Percentiles rank a stretch among this genome's conserved stretches.
Evolutionary conservation across 257 asterid species (phyloP).

Genomic region (Solanum paucissectum): DNA sequence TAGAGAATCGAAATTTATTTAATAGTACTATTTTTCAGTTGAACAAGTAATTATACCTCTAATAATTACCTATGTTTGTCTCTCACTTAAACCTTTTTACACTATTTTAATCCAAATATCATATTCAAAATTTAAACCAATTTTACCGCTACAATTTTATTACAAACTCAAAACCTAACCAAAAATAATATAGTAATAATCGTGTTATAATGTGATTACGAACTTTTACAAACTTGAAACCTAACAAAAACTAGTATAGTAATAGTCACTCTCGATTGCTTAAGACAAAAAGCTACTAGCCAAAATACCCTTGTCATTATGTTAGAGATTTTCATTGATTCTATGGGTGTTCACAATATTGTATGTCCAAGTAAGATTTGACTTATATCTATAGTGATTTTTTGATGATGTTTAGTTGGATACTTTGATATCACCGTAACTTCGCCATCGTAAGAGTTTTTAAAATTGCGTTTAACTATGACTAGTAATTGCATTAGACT

Average conservation of each 20-base stretch:
- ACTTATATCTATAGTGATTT: neutral
- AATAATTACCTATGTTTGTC: neutral
- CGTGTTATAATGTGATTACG: neutral
- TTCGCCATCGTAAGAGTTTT: neutral
- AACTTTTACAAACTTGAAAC: neutral
- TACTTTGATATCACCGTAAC: too few relatives aligned
- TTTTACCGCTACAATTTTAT: neutral
- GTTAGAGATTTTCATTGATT: fast-evolving
- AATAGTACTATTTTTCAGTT: neutral
- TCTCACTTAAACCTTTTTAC: neutral
- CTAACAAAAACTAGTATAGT: too few relatives aligned
- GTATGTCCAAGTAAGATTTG: too few relatives aligned
- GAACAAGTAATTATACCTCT: neutral
- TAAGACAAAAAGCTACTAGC: neutral
- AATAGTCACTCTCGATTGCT: neutral
- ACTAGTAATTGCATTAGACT: neutral
- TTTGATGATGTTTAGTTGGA: fast-evolving
- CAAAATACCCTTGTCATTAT: too few relatives aligned
- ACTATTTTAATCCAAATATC: neutral
- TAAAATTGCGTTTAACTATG: neutral
- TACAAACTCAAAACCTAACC: neutral
- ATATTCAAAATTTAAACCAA: neutral
- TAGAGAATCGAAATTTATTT: neutral
- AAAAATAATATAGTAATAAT: neutral
- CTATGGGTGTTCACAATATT: too few relatives aligned